These are phyloP conservation scores for Tuber microsphaerosporum DNA, from an alignment of 495 filamentous ascomycete species.

Conservation along the genomic window DNA sequence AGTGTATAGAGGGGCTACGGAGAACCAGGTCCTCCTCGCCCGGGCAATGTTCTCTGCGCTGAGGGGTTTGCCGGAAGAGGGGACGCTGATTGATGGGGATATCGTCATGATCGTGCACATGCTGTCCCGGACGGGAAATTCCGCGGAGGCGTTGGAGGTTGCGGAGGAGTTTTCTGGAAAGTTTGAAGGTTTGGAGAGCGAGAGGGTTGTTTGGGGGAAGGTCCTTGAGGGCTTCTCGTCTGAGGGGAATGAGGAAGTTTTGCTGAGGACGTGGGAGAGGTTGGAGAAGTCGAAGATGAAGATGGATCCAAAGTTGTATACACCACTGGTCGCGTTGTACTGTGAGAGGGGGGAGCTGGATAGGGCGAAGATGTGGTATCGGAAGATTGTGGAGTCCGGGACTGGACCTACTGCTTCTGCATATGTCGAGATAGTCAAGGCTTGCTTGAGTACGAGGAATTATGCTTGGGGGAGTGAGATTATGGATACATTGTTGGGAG, in stretches of 20 bases:
- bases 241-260: constrained; percentile 54
- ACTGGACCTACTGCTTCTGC: constrained; percentile 47
- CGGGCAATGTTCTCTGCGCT: constrained; percentile 29
- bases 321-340: constrained; percentile 51
- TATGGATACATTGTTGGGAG: constrained; percentile 50
- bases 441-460: constrained; percentile 55
- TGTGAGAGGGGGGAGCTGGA: constrained; percentile 48
- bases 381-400: constrained; percentile 49
- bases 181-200: background rate
- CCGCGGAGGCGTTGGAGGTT: constrained; percentile 28
- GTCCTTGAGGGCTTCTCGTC: constrained; percentile 61
- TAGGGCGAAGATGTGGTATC: constrained; percentile 59
- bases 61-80: background rate
- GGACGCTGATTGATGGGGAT: constrained; percentile 49
- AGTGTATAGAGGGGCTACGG: background rate
- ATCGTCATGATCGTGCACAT: constrained; percentile 58
- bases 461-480: constrained; percentile 58
- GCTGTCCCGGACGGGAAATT: constrained; percentile 12
- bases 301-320: constrained; percentile 43
- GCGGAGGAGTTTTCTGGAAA: constrained; percentile 2
- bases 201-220: constrained; percentile 49
- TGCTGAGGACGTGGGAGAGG: constrained; percentile 45
- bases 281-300: constrained; percentile 42
- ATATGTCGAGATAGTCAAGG: constrained; percentile 49
- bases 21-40: constrained; percentile 19